Evolutionary conservation across 2,329 filamentous ascomycete species (phyloP).

Genomic region (Helotiales sp.): DNA sequence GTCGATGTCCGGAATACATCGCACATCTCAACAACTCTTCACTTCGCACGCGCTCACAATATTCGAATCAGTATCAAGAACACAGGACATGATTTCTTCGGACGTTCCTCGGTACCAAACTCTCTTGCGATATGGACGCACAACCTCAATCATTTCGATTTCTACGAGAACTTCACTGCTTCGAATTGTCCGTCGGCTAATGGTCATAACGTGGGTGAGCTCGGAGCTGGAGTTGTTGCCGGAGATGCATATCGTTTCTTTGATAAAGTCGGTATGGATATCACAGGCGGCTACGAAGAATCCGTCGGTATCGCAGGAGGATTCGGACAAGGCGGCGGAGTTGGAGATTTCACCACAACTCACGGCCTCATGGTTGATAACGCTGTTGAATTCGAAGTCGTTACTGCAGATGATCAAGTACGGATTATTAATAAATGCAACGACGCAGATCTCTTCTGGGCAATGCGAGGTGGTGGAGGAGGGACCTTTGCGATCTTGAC

Average conservation of each 20-base stretch:
- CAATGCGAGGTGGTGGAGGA: slow-evolving; percentile 28
- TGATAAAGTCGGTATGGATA: slow-evolving; percentile 1
- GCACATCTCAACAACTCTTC: slow-evolving; percentile 23
- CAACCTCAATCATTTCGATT: slow-evolving; percentile 32
- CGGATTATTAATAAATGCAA: slow-evolving; percentile 42
- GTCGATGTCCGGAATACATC: slow-evolving; percentile 22
- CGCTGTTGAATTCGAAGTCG: slow-evolving; percentile 36
- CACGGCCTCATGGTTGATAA: slow-evolving; percentile 61
- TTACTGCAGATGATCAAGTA: slow-evolving; percentile 17
- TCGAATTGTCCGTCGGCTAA: slow-evolving; percentile 1
- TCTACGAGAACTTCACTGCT: slow-evolving; percentile 1
- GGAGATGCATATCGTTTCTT: slow-evolving; percentile 8
- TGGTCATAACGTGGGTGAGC: background rate
- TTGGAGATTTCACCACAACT: slow-evolving; percentile 50
- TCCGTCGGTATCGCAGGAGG: slow-evolving; percentile 40
- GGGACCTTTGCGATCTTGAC: slow-evolving; percentile 45
- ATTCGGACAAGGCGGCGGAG: slow-evolving; percentile 60
- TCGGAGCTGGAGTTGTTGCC: slow-evolving; percentile 9
- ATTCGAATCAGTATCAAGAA: slow-evolving; percentile 41
- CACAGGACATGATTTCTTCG: slow-evolving; percentile 42
- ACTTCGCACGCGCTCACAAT: slow-evolving; percentile 35
- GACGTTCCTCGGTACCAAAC: slow-evolving; percentile 45
- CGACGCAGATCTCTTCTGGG: slow-evolving; percentile 51
- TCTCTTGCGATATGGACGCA: slow-evolving; percentile 49
- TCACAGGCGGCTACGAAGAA: background rate